Evolutionary conservation across 2,329 filamentous ascomycete species (phyloP).

Genomic region (Xylariales sp.): DNA sequence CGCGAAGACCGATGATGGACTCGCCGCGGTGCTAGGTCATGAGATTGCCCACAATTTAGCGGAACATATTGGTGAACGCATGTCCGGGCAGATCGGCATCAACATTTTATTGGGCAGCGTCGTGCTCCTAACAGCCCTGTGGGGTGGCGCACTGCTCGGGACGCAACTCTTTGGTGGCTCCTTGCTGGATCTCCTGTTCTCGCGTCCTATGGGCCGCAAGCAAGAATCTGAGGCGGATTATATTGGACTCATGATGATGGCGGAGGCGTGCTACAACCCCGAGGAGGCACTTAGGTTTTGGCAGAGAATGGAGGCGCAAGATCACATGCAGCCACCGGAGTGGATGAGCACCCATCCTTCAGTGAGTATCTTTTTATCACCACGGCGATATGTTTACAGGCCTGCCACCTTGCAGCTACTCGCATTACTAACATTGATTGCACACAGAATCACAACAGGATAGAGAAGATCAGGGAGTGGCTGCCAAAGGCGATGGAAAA

Average conservation of each 20-base stretch:
- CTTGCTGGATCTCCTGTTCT: slow-evolving; percentile 60
- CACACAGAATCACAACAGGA: slow-evolving; percentile 52
- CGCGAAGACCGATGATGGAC: slow-evolving; percentile 60
- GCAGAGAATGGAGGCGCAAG: slow-evolving; percentile 57
- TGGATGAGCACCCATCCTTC: slow-evolving; percentile 75
- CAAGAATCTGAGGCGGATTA: slow-evolving; percentile 79
- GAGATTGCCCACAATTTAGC: slow-evolving; percentile 77
- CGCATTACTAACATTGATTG: too few species aligned
- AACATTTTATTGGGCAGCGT: slow-evolving; percentile 46
- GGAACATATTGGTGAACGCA: slow-evolving; percentile 61
- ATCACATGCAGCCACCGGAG: slow-evolving; percentile 54
- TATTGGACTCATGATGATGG: slow-evolving; percentile 80
- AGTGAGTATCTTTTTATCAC: slow-evolving; percentile 39
- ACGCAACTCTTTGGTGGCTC: slow-evolving; percentile 38
- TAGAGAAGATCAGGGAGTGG: slow-evolving; percentile 63
- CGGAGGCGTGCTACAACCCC: slow-evolving; percentile 73
- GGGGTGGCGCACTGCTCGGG: slow-evolving; percentile 37
- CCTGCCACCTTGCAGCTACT: too few species aligned
- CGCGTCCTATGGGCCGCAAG: slow-evolving; percentile 61
- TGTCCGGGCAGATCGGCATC: slow-evolving; percentile 48
- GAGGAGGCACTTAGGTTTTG: slow-evolving; percentile 62
- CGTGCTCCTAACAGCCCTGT: slow-evolving; percentile 42
- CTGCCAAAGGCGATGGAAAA: slow-evolving; percentile 53
- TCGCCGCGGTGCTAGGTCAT: slow-evolving; percentile 73
- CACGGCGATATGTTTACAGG: too few species aligned